phyloP scores from a whole-genome alignment of 257 asterid species.

The Solanum tacnaense region DNA sequence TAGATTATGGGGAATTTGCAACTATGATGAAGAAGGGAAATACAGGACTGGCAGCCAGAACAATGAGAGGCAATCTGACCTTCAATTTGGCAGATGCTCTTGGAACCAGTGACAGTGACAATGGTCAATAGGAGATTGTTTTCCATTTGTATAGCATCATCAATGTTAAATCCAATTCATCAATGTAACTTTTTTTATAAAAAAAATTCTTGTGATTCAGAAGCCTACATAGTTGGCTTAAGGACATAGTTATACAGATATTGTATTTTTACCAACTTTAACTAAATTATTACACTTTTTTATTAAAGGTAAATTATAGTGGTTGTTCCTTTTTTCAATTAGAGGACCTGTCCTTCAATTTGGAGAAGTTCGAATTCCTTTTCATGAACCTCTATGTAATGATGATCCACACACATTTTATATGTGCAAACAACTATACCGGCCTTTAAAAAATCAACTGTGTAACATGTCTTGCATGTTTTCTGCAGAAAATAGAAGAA shows the following conservation, averaged over 20 bases:
- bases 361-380: not conserved
- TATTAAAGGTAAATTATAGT: not conserved
- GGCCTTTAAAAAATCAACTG: not conserved
- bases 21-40: conserved; percentile 97
- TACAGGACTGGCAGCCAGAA: conserved; percentile 49
- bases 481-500: not conserved
- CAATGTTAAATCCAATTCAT: not conserved
- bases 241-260: not conserved
- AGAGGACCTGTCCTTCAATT: not conserved
- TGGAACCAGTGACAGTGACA: conserved; percentile 13
- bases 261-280: not conserved
- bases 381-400: not conserved
- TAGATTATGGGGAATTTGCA: conserved; percentile 90
- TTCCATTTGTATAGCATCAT: not conserved
- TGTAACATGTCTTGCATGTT: not conserved
- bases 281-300: not conserved
- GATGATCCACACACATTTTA: not conserved
- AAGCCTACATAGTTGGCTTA: not conserved
- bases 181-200: not conserved
- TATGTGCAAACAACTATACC: not conserved
- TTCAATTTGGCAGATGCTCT: conserved; percentile 77
- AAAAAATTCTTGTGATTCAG: not conserved
- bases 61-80: conserved; percentile 74
- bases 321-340: not conserved
- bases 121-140: not conserved